A percentile compares a stretch with the other conserved stretches of the same genome.
Evolutionary conservation across 148 eudicot species (phyloP).

Genomic region (Spergularia bocconei): DNA sequence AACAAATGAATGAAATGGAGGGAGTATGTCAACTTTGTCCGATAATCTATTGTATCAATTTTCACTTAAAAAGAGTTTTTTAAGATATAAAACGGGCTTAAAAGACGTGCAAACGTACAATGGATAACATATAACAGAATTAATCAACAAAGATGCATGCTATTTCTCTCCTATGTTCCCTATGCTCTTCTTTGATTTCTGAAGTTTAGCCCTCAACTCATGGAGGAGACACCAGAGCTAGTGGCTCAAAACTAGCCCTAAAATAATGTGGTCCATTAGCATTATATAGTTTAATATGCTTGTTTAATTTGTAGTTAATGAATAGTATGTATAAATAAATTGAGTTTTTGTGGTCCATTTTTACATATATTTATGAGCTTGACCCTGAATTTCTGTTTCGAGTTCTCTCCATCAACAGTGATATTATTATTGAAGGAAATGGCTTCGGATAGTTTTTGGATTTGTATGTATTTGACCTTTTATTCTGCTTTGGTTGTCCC

Average conservation of each 20-base stretch:
- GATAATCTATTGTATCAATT: too few species aligned
- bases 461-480: slow-evolving; percentile 27
- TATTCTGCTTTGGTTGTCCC: slow-evolving; percentile 29
- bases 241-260: slow-evolving; percentile 23
- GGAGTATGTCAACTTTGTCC: too few species aligned
- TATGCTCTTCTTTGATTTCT: background rate
- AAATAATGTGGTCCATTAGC: slow-evolving; percentile 25
- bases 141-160: too few species aligned
- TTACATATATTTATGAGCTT: slow-evolving; percentile 27
- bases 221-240: slow-evolving; percentile 21
- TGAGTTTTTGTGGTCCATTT: slow-evolving; percentile 23
- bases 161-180: too few species aligned
- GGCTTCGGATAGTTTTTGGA: slow-evolving; percentile 14
- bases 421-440: slow-evolving; percentile 24
- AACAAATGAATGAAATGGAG: too few species aligned
- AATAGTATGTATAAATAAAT: background rate
- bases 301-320: background rate
- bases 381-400: slow-evolving; percentile 30
- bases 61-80: too few species aligned
- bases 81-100: too few species aligned
- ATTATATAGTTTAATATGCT: background rate
- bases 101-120: too few species aligned
- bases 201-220: slow-evolving; percentile 18
- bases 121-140: too few species aligned
- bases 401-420: slow-evolving; percentile 24